Evolutionary conservation across 352 stramenopile genomes (phyloP).

Genomic region (Phytophthora melonis): DNA sequence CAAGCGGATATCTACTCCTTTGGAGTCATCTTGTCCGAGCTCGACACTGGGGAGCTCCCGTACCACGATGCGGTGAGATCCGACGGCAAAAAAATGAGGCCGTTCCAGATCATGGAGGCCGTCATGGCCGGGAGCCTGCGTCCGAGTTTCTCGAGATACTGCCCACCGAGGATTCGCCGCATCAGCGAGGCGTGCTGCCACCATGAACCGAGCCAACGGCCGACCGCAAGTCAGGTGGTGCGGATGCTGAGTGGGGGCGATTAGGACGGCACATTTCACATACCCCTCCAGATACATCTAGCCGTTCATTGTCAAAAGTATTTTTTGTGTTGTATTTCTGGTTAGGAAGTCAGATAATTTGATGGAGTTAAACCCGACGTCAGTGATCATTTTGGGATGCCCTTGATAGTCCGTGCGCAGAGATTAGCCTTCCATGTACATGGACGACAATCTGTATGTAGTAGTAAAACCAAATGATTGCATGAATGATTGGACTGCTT

Average conservation of each 20-base stretch:
- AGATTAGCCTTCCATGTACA: too few relatives aligned
- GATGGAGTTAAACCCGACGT: too few relatives aligned
- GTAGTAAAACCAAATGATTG: too few relatives aligned
- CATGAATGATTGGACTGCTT: too few relatives aligned
- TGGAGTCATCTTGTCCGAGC: constrained; percentile 42
- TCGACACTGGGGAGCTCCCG: constrained; percentile 39
- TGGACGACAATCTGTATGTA: too few relatives aligned
- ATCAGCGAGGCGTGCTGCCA: background rate
- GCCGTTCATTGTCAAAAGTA: too few relatives aligned
- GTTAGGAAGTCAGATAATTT: too few relatives aligned
- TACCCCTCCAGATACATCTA: too few relatives aligned
- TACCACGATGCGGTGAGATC: constrained; percentile 29
- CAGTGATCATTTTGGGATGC: too few relatives aligned
- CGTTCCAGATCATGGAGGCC: constrained; percentile 37
- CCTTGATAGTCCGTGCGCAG: too few relatives aligned
- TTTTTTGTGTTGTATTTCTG: too few relatives aligned
- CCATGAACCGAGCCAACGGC: background rate
- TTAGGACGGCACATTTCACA: too few relatives aligned
- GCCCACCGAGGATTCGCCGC: background rate
- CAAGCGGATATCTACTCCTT: constrained; percentile 35
- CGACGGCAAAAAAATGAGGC: constrained; percentile 34
- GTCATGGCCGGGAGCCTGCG: background rate
- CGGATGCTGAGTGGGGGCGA: background rate
- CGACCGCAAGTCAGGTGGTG: background rate
- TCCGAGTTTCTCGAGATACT: background rate